Base-by-base conservation (phyloP, 176 grass and related monocot species). In the Dactylis glomerata region DNA sequence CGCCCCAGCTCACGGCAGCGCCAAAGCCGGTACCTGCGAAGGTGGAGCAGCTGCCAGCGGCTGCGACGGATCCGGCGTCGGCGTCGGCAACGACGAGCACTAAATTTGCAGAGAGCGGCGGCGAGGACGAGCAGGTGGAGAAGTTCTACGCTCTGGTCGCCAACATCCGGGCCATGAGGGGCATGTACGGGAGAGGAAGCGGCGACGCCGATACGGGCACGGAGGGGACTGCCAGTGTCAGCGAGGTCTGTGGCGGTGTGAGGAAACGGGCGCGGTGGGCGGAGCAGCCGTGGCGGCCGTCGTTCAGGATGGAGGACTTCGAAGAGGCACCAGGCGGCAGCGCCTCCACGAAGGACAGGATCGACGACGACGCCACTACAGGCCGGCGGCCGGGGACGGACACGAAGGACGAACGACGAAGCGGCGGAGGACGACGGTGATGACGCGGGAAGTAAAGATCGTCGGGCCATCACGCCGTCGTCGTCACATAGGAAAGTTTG, bases 281-380 rank as follows among this genome's bases (percentile, higher is more conserved):
- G 6, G 59, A 87, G 33, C 59, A 20, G 70, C 46, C 70, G 19
- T 89, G 82, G 87, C 67, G 49, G 59, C 69, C 82, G 17, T n/a
- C 1, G 16, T 85, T 89, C 87, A 81, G 30, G 82, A 57, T 81
- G 82, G 87, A 89, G 69, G 87, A 89, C 82, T 89, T 89, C 37
- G 57, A 66, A 68, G 27, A 26, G 26, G 44, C 45, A 10, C 38
- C 40, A 14, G 20, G 20, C 6, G 6, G 30, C 6, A 12, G 24
- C 51, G 11, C 17, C 17, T 30, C 26, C 34, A 83, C 2, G 51
- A 31, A 70, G 50, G 68, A 4, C 17, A 24, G 19, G 24, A 24
- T 4, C 6, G 26, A 33, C 37, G 68, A 73, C 26, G 37, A 6
- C 36, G 68, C 2, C 19, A 40, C 49, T 24, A 31, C 10, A 0